These are phyloP conservation scores for Teunomyces barrocoloradensis DNA, from an alignment of 805 yeast genomes.

Conservation along the genomic window DNA sequence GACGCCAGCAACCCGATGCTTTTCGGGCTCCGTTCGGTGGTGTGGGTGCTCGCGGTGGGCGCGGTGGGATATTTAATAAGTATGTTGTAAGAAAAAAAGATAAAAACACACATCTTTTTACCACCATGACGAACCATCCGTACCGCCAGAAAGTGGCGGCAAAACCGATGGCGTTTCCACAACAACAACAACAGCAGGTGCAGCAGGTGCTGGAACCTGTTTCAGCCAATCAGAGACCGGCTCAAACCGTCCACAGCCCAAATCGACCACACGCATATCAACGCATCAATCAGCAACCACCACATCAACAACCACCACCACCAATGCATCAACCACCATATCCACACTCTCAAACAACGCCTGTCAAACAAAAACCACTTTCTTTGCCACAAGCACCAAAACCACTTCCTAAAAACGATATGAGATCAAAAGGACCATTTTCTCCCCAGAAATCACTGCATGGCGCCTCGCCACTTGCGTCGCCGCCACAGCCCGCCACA, in stretches of 20 bases:
- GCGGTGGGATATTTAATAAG: constrained; percentile 23
- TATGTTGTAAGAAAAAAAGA: constrained; percentile 14
- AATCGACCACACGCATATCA: too few relatives aligned
- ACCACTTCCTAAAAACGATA: too few relatives aligned
- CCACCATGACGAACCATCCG: constrained; percentile 16
- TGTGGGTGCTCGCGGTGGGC: constrained; percentile 23
- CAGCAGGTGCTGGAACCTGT: neutral
- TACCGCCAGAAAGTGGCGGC: constrained; percentile 24
- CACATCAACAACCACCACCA: too few relatives aligned
- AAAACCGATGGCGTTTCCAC: constrained; percentile 7
- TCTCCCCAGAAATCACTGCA: too few relatives aligned
- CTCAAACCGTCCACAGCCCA: neutral
- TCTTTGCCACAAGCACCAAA: too few relatives aligned
- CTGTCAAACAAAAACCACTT: too few relatives aligned
- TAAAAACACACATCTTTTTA: neutral
- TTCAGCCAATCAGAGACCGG: neutral
- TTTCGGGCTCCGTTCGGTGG: neutral
- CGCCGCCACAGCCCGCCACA: neutral
- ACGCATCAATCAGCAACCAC: too few relatives aligned
- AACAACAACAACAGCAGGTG: neutral
- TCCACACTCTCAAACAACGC: too few relatives aligned
- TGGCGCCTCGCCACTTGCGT: neutral
- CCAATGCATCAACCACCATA: too few relatives aligned
- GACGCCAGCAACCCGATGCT: constrained; percentile 7
- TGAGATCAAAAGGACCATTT: too few relatives aligned